Evolutionary conservation across 495 filamentous ascomycete genomes (phyloP).

Genomic region (Xylaria longipes): DNA sequence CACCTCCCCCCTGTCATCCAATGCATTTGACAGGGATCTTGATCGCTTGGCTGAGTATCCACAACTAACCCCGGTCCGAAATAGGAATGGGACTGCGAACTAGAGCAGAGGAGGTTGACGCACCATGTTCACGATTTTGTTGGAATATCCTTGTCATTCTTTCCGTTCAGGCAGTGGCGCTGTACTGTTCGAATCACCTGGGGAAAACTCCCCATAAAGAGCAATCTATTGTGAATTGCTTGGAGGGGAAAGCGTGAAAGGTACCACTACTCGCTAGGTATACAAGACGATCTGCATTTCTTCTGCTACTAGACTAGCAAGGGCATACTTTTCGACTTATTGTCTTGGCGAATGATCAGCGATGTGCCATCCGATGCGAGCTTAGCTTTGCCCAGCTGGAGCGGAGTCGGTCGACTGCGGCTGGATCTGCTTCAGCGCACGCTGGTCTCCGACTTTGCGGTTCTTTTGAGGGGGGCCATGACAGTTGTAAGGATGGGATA

Average conservation of each 20-base stretch:
- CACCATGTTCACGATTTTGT: neutral
- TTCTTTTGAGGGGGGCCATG: constrained; percentile 8
- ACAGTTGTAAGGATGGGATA: neutral
- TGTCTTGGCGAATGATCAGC: constrained; percentile 38
- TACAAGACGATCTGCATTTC: constrained; percentile 24
- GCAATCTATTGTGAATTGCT: neutral
- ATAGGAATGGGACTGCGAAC: neutral
- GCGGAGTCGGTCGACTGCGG: constrained; percentile 26
- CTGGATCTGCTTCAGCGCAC: constrained; percentile 27
- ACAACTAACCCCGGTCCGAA: constrained; percentile 29
- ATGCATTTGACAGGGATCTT: constrained; percentile 37
- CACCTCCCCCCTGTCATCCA: constrained; percentile 22
- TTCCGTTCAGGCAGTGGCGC: neutral
- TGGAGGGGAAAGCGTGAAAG: neutral
- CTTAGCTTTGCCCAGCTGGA: constrained; percentile 34
- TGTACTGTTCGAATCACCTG: neutral
- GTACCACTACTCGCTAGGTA: neutral
- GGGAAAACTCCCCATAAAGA: neutral
- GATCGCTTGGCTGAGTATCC: constrained; percentile 39
- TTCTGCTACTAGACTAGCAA: constrained; percentile 19
- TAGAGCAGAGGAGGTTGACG: neutral
- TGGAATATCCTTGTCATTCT: constrained; percentile 1
- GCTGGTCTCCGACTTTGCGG: neutral
- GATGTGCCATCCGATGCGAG: constrained; percentile 34
- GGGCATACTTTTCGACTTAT: constrained; percentile 31